Base-by-base conservation (phyloP, 257 asterid species). In the Paraleonurus japonicus region DNA sequence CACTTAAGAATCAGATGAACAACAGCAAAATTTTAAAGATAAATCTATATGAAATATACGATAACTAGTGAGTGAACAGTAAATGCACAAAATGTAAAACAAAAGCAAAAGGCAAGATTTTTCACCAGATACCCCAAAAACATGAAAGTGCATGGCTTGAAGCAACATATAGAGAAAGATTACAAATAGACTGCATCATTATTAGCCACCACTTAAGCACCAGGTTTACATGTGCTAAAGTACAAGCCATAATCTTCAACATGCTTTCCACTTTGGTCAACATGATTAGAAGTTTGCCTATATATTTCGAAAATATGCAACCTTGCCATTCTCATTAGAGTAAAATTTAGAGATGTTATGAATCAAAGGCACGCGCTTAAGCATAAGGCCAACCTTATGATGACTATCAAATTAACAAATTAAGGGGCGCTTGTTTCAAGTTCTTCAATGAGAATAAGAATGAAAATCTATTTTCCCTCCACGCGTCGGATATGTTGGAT, bases 171-270 rank as follows among this genome's bases (percentile, higher is more conserved):
- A 37, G 22, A 53, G 8, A 67, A 47, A 60, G 72, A 11, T 37
- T 22, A 73, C 35, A 16, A 64, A 39, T 17, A 65, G 20, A 66
- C 3, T n/a, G 70, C 67, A 78, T 50, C 37, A 57, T 22, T 41
- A 32, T 23, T 12, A 60, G 48, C 67, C 61, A 35, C 45, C 73
- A 7, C 37, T 37, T 16, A 11, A 3, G 69, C 43, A 26, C 70
- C 50, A 47, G 30, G 13, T 39, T 39, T 41, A 8, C 50, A 26
- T 17, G 60, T 41, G 8, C 58, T 57, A 30, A 19, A 43, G 59
- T 17, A 20, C 7, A 17, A 33, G 71, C 26, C 33, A 35, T 23
- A 24, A 59, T 32, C 1, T 59, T 43, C 20, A 19, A n/a, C 12
- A 30, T 22, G 60, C 47, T 70, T 4, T 33, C 50, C 39, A 16